Base-by-base conservation (phyloP, 257 asterid genomes). In the Eustoma russellianum region DNA sequence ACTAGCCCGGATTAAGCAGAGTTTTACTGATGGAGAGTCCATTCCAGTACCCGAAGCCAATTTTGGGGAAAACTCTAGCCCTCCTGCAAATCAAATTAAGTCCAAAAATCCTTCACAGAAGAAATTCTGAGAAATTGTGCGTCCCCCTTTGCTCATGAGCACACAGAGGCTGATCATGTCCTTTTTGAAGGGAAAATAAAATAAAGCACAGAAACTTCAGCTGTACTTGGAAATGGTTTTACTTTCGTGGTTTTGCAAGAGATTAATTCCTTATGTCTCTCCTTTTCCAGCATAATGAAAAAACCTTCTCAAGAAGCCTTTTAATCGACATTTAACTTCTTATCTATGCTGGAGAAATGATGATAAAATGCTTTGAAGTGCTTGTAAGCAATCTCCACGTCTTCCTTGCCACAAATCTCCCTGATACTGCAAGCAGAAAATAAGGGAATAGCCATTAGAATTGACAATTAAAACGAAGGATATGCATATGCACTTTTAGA, bases 391-490 rank as follows among this genome's bases (percentile, higher is more conserved):
- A 80, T 69, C 79, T 92, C 93, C 44, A 92, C 73, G 38, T 88
- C 99, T 63, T 88, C 85, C 74, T 77, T 88, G 53, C 87, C 99
- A 55, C 97, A 92, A n/a, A 88, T 81, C 73, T 92, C 94, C 72
- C 97, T 74, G 66, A 83, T 93, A 66, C 99, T 88, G 85, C 73
- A 75, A 53, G 50, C 17, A 33, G 50, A 54, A 10, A 46, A 38
- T 11, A 17, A 57, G 17, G 5, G 28, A 41, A 64, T 14, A 34
- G 14, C 52, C 12, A 30, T 19, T 43, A 6, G 9, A 53, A 34
- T 40, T 41, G 17, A 15, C 48, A 52, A 55, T 17, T 18, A 46
- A 46, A n/a, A 18, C 34, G 11, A 8, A 4, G 18, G 16, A 66
- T n/a, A 47, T 43, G 30, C 30, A n/a, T 24, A 24, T 2, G 30